Evolutionary conservation across 495 filamentous ascomycete species (phyloP), one percentile per base, ranked within the genome.

Genomic region (Lentithecium fluviatile): DNA sequence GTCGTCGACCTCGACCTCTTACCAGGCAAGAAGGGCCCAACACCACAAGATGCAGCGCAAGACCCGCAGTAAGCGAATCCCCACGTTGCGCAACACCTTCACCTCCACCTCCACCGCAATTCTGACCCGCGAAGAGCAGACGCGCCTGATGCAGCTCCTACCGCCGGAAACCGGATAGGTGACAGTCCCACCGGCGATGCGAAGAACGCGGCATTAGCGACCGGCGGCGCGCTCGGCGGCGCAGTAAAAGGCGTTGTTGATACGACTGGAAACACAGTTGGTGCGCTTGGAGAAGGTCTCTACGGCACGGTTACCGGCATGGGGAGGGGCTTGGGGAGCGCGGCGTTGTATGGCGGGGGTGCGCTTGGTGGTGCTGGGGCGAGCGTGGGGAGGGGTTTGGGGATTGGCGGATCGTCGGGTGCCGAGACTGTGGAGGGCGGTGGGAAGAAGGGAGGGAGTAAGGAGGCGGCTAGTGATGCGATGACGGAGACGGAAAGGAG

Each of bases 191-290:
- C 19, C n/a, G 11, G 48, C n/a, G 53, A 62, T 21, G 38, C 52
- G 6, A 26, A 45, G 26, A 62, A 62, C 43, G 38, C 42, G 4
- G 52, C 24, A 1, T 12, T 32, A 6, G 52, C 52, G 6, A 32
- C 45, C 17, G 52, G n/a, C 13, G 59, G 52, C 8, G 52, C 52
- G 6, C 8, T 62, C 2, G 59, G 52, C 2, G 59, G 59, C 15
- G n/a, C 52, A 4, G 59, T 56, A 11, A 62, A 62, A 21, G 52
- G 43, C 24, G 2, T 62, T 17, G 19, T 48, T 19, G 59, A 62
- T 24, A 62, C 59, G 3, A 43, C 59, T 2, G 42, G 40, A 3
- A 62, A 56, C 36, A 62, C 59, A 7, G 52, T 62, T 29, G 59
- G 59, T 3, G 21, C 52, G 15, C 45, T 62, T 13, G 43, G 59